Evolutionary conservation across 225 moss, liverwort and hornwort species (phyloP).

Genomic region (Polytrichum formosum): DNA sequence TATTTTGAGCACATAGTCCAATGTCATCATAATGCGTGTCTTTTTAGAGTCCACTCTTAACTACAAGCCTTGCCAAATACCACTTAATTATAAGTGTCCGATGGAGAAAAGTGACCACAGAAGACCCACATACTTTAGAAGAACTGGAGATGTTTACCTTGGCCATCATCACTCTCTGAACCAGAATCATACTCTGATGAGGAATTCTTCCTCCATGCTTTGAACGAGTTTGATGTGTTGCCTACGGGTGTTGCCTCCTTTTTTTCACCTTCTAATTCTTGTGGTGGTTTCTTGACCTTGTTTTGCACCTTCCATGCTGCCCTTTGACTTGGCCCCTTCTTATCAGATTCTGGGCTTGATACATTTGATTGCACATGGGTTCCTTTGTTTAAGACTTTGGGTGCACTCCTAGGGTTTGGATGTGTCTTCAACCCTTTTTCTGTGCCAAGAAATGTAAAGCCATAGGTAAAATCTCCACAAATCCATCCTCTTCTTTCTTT

Average conservation of each 20-base stretch:
- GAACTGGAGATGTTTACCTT: conserved; percentile 1
- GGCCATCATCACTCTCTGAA: conserved; percentile 5
- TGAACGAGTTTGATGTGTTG: too few species aligned
- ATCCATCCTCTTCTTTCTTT: background rate
- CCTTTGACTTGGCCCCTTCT: background rate
- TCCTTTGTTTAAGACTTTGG: background rate
- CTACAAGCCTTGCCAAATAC: background rate
- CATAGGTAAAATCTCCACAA: background rate
- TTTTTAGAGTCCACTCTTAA: background rate
- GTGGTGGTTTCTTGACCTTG: background rate
- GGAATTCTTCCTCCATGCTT: background rate
- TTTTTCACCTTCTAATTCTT: background rate
- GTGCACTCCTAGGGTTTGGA: background rate
- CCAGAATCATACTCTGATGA: background rate
- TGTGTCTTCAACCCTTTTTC: background rate
- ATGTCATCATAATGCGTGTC: background rate
- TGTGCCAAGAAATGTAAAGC: conserved; percentile 1
- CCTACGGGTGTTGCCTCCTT: background rate
- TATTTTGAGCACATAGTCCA: background rate
- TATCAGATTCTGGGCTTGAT: background rate
- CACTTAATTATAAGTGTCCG: background rate
- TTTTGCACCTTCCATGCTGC: background rate
- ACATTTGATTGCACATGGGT: too few species aligned
- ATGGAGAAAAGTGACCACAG: background rate
- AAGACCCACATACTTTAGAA: background rate